Conservation (phyloP, 805 yeast genomes). For the Pichia nanzhaoensis region DNA sequence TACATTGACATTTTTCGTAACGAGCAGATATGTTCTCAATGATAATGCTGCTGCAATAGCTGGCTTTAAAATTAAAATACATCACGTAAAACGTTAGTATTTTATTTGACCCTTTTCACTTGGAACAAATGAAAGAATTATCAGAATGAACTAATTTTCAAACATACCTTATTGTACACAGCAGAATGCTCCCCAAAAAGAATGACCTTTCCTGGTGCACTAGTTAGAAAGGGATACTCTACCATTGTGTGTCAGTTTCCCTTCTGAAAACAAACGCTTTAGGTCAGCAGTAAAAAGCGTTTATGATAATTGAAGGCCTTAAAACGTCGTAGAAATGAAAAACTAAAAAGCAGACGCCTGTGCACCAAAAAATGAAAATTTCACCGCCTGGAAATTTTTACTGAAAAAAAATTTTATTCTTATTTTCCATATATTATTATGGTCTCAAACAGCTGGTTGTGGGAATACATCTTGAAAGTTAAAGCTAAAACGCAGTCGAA, state of each 20-base stretch:
- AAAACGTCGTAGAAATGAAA: too few species aligned
- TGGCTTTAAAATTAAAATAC: constrained; percentile 37
- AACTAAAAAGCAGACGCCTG: not conserved
- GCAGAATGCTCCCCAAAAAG: constrained; percentile 97
- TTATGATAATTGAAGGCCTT: too few species aligned
- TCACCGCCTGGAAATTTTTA: constrained; percentile 8
- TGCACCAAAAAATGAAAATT: constrained; percentile 3
- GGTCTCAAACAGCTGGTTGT: not conserved
- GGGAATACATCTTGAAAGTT: too few species aligned
- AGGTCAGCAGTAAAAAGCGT: too few species aligned
- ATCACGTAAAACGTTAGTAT: constrained; percentile 1
- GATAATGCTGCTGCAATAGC: constrained; percentile 95
- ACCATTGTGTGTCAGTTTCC: constrained; percentile 9
- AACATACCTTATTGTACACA: constrained; percentile 63
- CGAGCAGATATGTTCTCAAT: constrained; percentile 73
- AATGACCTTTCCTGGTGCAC: constrained; percentile 96
- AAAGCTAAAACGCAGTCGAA: not conserved
- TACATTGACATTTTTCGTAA: constrained; percentile 36
- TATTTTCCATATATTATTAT: not conserved
- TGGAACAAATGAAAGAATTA: too few species aligned
- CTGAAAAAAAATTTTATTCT: constrained; percentile 5
- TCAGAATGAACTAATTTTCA: not conserved
- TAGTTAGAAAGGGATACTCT: constrained; percentile 56
- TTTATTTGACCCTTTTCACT: too few species aligned
- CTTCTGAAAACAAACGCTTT: not conserved